These are phyloP conservation scores for Paraurostyla sp. DNA, from an alignment of 73 alveolate species.

Conservation along the genomic window DNA sequence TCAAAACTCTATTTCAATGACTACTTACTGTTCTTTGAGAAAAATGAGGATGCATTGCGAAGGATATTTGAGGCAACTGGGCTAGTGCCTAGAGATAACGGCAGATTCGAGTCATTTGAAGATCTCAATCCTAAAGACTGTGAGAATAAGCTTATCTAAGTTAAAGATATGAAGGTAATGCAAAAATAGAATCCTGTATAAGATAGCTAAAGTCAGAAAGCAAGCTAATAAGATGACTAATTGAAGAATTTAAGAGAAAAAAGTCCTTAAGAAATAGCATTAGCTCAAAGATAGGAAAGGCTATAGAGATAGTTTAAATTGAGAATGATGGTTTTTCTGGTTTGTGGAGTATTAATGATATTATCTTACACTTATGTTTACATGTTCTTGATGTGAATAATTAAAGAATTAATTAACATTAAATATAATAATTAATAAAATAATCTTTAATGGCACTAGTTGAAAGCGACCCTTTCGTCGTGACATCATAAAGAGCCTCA, in stretches of 20 bases:
- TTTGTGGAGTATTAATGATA: neutral
- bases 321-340: neutral
- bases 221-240: neutral
- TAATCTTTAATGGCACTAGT: neutral
- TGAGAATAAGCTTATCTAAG: neutral
- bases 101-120: neutral
- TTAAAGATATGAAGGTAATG: neutral
- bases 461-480: constrained; percentile 1
- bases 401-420: too few relatives aligned
- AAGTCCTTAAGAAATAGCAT: neutral
- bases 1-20: constrained; percentile 27
- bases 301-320: neutral
- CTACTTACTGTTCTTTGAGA: constrained; percentile 43
- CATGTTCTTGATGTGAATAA: constrained; percentile 33
- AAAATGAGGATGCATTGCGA: neutral
- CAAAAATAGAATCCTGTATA: neutral
- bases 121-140: neutral
- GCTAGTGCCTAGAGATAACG: neutral
- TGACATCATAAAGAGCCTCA: constrained; percentile 19
- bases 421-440: too few relatives aligned
- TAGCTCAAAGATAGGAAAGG: neutral
- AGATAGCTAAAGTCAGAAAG: neutral
- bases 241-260: neutral
- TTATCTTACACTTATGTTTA: constrained; percentile 38
- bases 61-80: constrained; percentile 35